phyloP scores from a whole-genome alignment of 257 asterid genomes.

The Parsonsia alboflavescens region DNA sequence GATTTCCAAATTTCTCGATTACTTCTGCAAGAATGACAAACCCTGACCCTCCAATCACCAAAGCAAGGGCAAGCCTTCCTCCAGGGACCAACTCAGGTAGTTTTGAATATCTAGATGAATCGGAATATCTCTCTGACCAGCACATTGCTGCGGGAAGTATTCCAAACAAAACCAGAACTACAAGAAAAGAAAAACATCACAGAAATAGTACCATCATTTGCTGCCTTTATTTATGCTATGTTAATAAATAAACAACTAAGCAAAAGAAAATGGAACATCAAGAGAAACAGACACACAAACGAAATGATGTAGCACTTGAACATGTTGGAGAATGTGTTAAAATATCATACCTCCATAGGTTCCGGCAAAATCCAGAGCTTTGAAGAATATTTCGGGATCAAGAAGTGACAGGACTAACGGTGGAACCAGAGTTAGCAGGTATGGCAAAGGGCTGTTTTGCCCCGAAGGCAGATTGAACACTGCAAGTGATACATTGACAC shows the following conservation, averaged over 20 bases:
- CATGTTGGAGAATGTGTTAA: background rate
- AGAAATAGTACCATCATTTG: background rate
- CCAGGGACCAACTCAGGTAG: slow-evolving; percentile 62
- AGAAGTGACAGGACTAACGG: slow-evolving; percentile 64
- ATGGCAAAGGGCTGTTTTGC: slow-evolving; percentile 55
- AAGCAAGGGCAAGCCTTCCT: slow-evolving; percentile 68
- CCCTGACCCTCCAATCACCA: slow-evolving; percentile 68
- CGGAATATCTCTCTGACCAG: slow-evolving; percentile 69
- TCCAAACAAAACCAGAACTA: slow-evolving; percentile 80
- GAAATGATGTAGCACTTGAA: too few species aligned
- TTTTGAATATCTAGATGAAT: slow-evolving; percentile 26
- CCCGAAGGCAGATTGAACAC: slow-evolving; percentile 77
- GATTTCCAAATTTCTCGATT: slow-evolving; percentile 43
- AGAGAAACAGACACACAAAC: background rate
- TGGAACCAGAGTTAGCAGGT: slow-evolving; percentile 60
- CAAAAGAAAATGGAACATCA: background rate
- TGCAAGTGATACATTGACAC: slow-evolving; percentile 32
- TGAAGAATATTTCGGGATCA: slow-evolving; percentile 92
- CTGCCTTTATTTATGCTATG: too few species aligned
- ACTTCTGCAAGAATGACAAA: slow-evolving; percentile 60
- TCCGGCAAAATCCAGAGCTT: slow-evolving; percentile 93
- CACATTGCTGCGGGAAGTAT: slow-evolving; percentile 90
- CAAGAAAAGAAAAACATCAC: slow-evolving; percentile 12
- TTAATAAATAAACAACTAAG: background rate
- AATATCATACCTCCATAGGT: slow-evolving; percentile 82